These are phyloP conservation scores for Tolypocladium amazonense DNA, from an alignment of 2,329 filamentous ascomycete genomes.

Conservation along the genomic window DNA sequence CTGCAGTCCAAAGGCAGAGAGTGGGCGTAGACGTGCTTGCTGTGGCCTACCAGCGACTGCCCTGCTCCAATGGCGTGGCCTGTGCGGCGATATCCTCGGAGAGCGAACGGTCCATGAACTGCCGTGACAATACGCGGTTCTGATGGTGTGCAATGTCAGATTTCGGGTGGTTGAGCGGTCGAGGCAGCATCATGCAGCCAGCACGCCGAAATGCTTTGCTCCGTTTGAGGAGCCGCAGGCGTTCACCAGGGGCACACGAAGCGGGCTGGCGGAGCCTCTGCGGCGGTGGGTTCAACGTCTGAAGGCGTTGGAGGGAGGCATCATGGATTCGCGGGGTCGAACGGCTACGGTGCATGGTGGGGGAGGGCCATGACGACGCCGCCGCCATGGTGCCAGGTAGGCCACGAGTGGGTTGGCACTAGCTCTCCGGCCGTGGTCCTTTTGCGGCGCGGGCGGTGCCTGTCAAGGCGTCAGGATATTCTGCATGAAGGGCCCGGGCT, in stretches of 20 bases:
- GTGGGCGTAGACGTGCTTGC: neutral
- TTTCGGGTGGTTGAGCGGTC: no score
- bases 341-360: neutral
- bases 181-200: no score
- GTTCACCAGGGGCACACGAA: neutral
- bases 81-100: neutral
- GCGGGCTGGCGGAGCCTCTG: neutral
- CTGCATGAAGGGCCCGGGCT: neutral
- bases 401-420: no score
- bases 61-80: neutral
- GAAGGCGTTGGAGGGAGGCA: neutral
- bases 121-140: neutral
- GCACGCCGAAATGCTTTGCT: neutral
- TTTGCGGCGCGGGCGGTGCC: neutral
- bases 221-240: neutral
- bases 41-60: neutral
- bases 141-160: no score
- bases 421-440: neutral
- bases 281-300: neutral
- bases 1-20: neutral
- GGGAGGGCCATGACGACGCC: neutral
- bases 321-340: neutral
- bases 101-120: neutral
- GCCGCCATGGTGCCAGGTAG: neutral
- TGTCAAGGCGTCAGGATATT: neutral